Evolutionary conservation across 352 stramenopile genomes (phyloP), one percentile per base, ranked within the genome.

Genomic region (Lagenidium giganteum): DNA sequence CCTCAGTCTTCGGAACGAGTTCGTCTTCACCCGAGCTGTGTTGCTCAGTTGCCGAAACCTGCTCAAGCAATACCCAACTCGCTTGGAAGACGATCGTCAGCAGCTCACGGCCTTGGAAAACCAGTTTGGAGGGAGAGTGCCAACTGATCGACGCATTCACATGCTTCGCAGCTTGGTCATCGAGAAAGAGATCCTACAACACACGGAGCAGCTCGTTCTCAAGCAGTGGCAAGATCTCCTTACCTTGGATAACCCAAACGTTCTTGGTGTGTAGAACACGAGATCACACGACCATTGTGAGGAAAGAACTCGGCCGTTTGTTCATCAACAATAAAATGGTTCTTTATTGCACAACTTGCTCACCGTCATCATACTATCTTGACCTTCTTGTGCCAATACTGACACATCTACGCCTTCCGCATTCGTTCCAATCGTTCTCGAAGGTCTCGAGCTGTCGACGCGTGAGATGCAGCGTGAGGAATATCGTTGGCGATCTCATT

Each of bases 161-260:
- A 57, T 81, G 0, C 42, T 65, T n/a, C 66, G 62, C 22, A 54
- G 60, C 12, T 54, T 87, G 1, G 45, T 81, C 34, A 52, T 75
- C 39, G 74, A 87, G 51, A 87, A 87, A 37, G 42, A 70, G 29
- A 81, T 83, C 41, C 41, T 87, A 12, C 57, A 72, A 20, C 42
- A 83, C 47, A 66, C 70, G 11, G 61, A 81, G 44, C 42, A 66
- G 12, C 49, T 81, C 12, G 68, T 57, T 13, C 33, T 67, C 38
- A 46, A 67, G 17, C 52, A 76, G 24, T 87, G 74, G 74, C 57
- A 51, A 23, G 51, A 51, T 0, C 56, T 87, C 29, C 40, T 83
- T n/a, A 42, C 67, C 17, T 70, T 54, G n/a, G 29, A 64, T 1
- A 56, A 84, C 29, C 54, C 65, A 26, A 74, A 70, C 17, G 25